Percentiles rank a stretch among this genome's conserved stretches.
phyloP scores from a whole-genome alignment of 441 rosid genomes.

The Gossypium davidsonii region DNA sequence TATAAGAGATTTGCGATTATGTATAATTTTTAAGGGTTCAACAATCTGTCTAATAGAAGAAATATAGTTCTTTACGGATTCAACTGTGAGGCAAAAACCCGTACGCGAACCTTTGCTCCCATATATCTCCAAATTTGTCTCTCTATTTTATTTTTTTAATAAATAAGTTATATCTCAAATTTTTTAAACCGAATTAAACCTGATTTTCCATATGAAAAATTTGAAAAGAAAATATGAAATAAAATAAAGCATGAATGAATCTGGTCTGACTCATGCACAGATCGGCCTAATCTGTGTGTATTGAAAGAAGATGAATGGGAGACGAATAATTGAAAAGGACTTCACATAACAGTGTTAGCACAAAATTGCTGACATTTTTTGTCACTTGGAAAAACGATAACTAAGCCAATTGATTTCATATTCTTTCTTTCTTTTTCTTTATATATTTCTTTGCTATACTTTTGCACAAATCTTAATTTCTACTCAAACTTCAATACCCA shows the following conservation, averaged over 20 bases:
- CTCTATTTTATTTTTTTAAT: too few species aligned
- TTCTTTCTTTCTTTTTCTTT: not conserved
- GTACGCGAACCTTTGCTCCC: fast-evolving
- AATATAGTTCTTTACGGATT: fast-evolving
- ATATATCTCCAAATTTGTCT: fast-evolving
- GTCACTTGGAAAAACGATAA: not conserved
- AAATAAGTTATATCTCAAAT: fast-evolving
- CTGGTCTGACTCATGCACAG: not conserved
- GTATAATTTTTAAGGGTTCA: too few species aligned
- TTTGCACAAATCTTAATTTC: not conserved
- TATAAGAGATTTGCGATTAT: too few species aligned
- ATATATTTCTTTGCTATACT: not conserved
- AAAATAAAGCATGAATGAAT: not conserved
- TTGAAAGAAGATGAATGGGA: not conserved
- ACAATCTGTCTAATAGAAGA: too few species aligned
- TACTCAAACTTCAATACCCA: too few species aligned
- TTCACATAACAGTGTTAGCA: not conserved
- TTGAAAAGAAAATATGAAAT: too few species aligned
- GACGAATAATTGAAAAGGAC: not conserved
- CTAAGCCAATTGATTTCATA: not conserved
- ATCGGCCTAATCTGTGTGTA: not conserved
- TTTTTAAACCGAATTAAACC: fast-evolving
- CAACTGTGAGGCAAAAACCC: fast-evolving
- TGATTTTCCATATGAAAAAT: fast-evolving
- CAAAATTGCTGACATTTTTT: not conserved